These are phyloP conservation scores for Calamus simplicifolius DNA, from an alignment of 176 grass and related monocot species.

Conservation along the genomic window DNA sequence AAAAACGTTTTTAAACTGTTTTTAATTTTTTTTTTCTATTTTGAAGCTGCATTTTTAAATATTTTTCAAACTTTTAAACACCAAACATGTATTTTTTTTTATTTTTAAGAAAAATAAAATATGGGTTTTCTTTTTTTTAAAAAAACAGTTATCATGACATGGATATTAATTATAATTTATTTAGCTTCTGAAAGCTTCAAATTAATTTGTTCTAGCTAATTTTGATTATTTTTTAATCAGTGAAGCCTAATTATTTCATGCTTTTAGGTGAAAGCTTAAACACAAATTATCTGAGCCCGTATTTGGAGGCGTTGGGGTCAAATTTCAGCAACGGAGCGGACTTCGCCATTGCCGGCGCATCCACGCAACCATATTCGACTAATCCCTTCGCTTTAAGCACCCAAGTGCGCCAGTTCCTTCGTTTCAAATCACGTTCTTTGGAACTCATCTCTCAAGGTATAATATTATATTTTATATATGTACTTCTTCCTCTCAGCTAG, in stretches of 20 bases:
- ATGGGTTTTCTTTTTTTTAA: too few relatives aligned
- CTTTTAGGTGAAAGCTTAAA: slow-evolving; percentile 33
- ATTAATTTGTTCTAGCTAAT: too few relatives aligned
- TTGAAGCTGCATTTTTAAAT: too few relatives aligned
- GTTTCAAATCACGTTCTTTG: slow-evolving; percentile 43
- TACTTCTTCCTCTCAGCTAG: not conserved
- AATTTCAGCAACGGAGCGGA: slow-evolving; percentile 42
- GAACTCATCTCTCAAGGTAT: slow-evolving; percentile 32
- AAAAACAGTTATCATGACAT: too few relatives aligned
- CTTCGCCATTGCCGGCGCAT: slow-evolving; percentile 41
- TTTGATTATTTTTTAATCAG: too few relatives aligned
- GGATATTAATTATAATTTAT: not conserved
- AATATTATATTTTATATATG: too few relatives aligned
- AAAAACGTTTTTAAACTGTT: too few relatives aligned
- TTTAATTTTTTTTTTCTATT: too few relatives aligned
- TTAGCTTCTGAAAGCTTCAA: not conserved
- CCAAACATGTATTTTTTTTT: too few relatives aligned
- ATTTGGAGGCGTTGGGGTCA: slow-evolving; percentile 44
- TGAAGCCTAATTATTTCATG: too few relatives aligned
- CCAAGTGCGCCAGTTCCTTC: slow-evolving; percentile 47
- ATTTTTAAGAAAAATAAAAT: too few relatives aligned
- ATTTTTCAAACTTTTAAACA: too few relatives aligned
- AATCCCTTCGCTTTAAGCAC: slow-evolving; percentile 25
- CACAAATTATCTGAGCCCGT: slow-evolving; percentile 36
- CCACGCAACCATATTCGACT: not conserved